Conservation (phyloP, 495 filamentous ascomycete genomes). For the Neurospora africana region DNA sequence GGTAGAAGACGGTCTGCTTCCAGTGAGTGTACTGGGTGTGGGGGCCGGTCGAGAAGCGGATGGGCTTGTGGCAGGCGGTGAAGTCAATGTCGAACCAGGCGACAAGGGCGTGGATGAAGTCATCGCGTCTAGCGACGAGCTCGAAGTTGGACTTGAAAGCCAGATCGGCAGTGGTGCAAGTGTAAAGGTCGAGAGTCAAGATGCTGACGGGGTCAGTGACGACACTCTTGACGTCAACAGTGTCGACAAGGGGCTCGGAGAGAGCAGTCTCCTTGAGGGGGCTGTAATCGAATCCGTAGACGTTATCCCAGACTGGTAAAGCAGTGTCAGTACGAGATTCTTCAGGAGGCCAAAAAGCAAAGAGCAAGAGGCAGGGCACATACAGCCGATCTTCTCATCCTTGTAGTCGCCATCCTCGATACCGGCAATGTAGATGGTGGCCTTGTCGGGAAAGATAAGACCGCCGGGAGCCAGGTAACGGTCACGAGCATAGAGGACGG, state of each 20-base stretch:
- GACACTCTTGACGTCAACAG: constrained; percentile 60
- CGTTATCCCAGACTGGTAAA: constrained; percentile 63
- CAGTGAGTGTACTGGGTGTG: constrained; percentile 90
- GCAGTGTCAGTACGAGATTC: constrained; percentile 11
- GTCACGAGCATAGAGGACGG: constrained; percentile 81
- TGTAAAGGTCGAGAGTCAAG: constrained; percentile 64
- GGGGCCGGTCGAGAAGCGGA: constrained; percentile 75
- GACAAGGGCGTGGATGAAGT: constrained; percentile 91
- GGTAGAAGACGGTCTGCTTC: constrained; percentile 91
- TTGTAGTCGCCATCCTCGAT: constrained; percentile 80
- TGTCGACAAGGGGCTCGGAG: constrained; percentile 62
- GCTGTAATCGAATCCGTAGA: constrained; percentile 69
- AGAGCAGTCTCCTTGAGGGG: constrained; percentile 61
- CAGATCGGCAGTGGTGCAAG: constrained; percentile 51
- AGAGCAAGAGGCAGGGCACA: constrained; percentile 8
- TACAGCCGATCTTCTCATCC: constrained; percentile 59
- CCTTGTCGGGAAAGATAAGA: constrained; percentile 85
- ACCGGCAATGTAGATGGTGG: constrained; percentile 74
- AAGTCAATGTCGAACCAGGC: constrained; percentile 99
- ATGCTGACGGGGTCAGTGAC: constrained; percentile 62
- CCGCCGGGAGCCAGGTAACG: constrained; percentile 65
- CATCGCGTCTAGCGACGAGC: constrained; percentile 63
- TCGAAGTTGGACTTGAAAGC: constrained; percentile 54
- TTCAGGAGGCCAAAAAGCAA: not conserved
- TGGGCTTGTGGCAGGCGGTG: constrained; percentile 81